Conservation (phyloP, 139 green algal genomes). For the Chlorella sorokiniana region DNA sequence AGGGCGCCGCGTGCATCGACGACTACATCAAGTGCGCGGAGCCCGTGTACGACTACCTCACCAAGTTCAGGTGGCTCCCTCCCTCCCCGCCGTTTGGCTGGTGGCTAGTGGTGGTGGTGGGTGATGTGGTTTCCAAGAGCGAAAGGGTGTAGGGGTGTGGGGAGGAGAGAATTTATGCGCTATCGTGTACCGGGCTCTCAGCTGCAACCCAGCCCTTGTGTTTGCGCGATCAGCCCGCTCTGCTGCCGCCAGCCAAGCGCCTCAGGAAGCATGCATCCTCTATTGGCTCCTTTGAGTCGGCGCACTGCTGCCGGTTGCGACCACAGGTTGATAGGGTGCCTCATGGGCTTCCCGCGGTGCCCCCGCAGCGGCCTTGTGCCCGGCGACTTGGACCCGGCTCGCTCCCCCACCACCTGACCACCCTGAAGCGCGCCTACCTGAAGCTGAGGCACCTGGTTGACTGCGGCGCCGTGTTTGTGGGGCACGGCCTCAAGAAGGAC, state of each 20-base stretch:
- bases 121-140: not conserved
- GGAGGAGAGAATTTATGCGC: too few species aligned
- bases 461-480: constrained; percentile 86
- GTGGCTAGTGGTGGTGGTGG: not conserved
- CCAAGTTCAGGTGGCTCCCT: constrained; percentile 61
- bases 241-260: too few species aligned
- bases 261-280: too few species aligned
- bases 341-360: too few species aligned
- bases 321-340: not conserved
- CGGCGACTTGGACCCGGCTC: constrained; percentile 80
- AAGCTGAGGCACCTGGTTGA: constrained; percentile 93
- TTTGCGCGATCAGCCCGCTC: too few species aligned
- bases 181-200: too few species aligned
- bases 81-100: not conserved
- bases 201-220: too few species aligned
- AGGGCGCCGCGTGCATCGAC: constrained; percentile 81
- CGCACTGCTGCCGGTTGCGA: too few species aligned
- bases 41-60: constrained; percentile 95
- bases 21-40: constrained; percentile 92
- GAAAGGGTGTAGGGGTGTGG: too few species aligned
- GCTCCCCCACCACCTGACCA: constrained; percentile 85
- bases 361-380: constrained; percentile 60
- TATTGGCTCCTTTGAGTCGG: too few species aligned
- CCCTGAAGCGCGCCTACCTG: constrained; percentile 80
- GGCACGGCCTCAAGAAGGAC: constrained; percentile 95